Conservation (phyloP, 83 land plant species). For the Picea abies region DNA sequence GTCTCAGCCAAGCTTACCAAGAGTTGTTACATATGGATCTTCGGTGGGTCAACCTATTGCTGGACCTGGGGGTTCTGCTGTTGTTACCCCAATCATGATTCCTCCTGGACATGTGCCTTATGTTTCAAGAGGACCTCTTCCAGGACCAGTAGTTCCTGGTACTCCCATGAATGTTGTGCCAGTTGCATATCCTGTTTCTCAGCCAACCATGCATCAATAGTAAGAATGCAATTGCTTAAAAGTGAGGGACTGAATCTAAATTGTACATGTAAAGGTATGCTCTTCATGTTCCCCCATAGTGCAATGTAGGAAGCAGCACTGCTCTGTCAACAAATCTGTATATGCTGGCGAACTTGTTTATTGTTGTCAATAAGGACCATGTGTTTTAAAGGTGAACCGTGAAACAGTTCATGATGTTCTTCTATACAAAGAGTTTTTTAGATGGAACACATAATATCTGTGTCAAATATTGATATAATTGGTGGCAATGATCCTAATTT, state of each 20-base stretch:
- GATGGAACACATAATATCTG: not conserved
- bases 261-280: not conserved
- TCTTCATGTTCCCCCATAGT: not conserved
- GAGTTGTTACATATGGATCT: slow-evolving; percentile 40
- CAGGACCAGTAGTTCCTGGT: slow-evolving; percentile 55
- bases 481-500: slow-evolving; percentile 8
- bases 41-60: slow-evolving; percentile 64
- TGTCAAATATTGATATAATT: slow-evolving; percentile 1
- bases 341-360: not conserved
- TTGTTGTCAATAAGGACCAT: not conserved
- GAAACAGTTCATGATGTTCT: not conserved
- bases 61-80: slow-evolving; percentile 50
- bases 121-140: slow-evolving; percentile 37
- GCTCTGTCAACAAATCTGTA: not conserved
- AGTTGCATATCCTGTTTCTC: slow-evolving; percentile 54
- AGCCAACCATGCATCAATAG: slow-evolving; percentile 46
- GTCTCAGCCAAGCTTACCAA: slow-evolving; percentile 32
- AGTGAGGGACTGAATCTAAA: not conserved
- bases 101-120: slow-evolving; percentile 47
- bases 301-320: not conserved
- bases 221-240: not conserved
- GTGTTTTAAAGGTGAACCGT: not conserved
- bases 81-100: slow-evolving; percentile 39
- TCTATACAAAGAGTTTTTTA: slow-evolving; percentile 9
- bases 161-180: slow-evolving; percentile 52